A percentile compares a stretch with the other conserved stretches of the same genome.
phyloP scores from a whole-genome alignment of 2,329 filamentous ascomycete species.

The Gyromitra esculenta region DNA sequence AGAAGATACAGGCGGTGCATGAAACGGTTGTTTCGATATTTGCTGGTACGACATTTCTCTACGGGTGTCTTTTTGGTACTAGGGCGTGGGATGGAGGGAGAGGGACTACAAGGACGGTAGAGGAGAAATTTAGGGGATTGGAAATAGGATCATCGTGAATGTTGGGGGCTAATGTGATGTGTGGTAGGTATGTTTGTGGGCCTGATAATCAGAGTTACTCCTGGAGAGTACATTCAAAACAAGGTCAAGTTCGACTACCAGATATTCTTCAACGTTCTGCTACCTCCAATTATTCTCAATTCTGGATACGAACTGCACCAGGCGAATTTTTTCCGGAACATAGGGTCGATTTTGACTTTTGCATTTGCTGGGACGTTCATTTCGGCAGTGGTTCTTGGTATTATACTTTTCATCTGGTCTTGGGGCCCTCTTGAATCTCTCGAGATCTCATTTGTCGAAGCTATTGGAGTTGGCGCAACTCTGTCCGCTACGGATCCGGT shows the following conservation, averaged over 20 bases:
- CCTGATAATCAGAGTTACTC: slow-evolving; percentile 82
- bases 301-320: slow-evolving; percentile 98
- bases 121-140: neutral
- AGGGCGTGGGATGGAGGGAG: neutral
- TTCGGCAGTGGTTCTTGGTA: slow-evolving; percentile 90
- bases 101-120: neutral
- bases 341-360: slow-evolving; percentile 95
- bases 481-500: slow-evolving; percentile 97
- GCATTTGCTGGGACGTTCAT: slow-evolving; percentile 97
- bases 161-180: slow-evolving; percentile 21
- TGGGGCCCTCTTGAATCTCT: slow-evolving; percentile 85
- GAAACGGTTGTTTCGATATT: slow-evolving; percentile 99
- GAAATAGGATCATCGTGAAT: neutral
- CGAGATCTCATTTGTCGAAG: slow-evolving; percentile 89
- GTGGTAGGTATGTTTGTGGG: slow-evolving; percentile 91
- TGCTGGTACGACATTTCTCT: slow-evolving; percentile 70
- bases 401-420: slow-evolving; percentile 89
- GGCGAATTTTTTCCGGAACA: slow-evolving; percentile 98
- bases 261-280: slow-evolving; percentile 98
- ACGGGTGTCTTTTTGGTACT: neutral
- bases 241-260: slow-evolving; percentile 98
- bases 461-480: slow-evolving; percentile 94
- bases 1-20: slow-evolving; percentile 96
- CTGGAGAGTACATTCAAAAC: slow-evolving; percentile 83
- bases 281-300: slow-evolving; percentile 97